Evolutionary conservation across 148 eudicot genomes (phyloP).

Genomic region (Chenopodium album): DNA sequence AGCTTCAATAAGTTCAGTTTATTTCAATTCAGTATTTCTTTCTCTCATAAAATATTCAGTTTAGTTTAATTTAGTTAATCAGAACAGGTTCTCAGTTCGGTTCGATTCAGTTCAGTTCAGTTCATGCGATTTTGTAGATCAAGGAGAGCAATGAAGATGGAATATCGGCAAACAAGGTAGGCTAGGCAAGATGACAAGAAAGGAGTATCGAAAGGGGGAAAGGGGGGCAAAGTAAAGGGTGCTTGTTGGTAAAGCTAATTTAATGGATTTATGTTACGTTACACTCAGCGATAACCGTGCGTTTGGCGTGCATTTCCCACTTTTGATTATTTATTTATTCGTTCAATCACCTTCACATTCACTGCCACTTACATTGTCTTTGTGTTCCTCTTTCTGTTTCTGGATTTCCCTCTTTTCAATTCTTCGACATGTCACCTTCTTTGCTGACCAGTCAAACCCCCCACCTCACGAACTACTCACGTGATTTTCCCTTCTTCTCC

Average conservation of each 20-base stretch:
- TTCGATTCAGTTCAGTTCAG: no score
- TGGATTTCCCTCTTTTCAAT: not conserved
- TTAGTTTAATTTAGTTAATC: no score
- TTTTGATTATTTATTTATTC: not conserved
- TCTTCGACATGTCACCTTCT: not conserved
- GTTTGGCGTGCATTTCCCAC: not conserved
- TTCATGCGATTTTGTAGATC: no score
- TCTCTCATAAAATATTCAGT: no score
- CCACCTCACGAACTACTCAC: constrained; percentile 10
- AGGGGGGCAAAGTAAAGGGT: not conserved
- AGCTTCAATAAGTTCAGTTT: no score
- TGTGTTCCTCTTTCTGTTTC: no score
- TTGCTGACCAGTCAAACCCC: not conserved
- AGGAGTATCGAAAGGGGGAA: not conserved
- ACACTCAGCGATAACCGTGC: not conserved
- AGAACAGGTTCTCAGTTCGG: no score
- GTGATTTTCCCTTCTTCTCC: not conserved
- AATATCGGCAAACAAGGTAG: no score
- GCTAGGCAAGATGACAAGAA: not conserved
- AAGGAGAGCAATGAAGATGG: no score
- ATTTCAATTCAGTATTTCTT: no score
- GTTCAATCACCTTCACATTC: not conserved
- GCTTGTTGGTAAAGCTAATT: not conserved
- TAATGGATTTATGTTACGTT: not conserved
- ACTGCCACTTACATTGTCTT: not conserved